A percentile compares a stretch with the other conserved stretches of the same genome.
phyloP scores from a whole-genome alignment of 1,284 basidiomycete genomes.

The Coniferiporia sulphurascens region DNA sequence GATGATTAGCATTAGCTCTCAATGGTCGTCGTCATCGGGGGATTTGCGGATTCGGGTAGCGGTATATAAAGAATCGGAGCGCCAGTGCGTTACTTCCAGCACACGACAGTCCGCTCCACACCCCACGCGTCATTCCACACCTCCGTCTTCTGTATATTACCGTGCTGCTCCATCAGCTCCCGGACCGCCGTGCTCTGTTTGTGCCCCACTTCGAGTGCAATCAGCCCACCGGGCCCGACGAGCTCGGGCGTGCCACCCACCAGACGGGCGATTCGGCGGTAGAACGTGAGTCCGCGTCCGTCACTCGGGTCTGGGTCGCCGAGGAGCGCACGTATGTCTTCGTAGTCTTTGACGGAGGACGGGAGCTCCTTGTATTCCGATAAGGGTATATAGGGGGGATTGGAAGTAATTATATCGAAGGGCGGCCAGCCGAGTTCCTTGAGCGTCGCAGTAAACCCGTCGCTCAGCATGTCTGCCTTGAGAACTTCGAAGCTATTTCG shows the following conservation, averaged over 20 bases:
- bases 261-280: conserved; percentile 64
- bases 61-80: too few relatives aligned
- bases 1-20: conserved; percentile 1
- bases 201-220: conserved; percentile 80
- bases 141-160: conserved; percentile 43
- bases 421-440: conserved; percentile 31
- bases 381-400: conserved; percentile 88
- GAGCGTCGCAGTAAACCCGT: conserved; percentile 32
- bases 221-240: conserved; percentile 42
- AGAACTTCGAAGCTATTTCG: conserved; percentile 45
- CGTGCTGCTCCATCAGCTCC: conserved; percentile 46
- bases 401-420: conserved; percentile 81
- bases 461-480: conserved; percentile 44
- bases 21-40: neutral
- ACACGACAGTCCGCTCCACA: conserved; percentile 59
- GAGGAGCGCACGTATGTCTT: conserved; percentile 77
- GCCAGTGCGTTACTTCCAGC: conserved; percentile 24
- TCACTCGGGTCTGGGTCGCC: conserved; percentile 49
- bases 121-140: conserved; percentile 79
- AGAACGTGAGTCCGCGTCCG: conserved; percentile 68
- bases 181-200: conserved; percentile 64
- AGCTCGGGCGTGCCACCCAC: conserved; percentile 42
- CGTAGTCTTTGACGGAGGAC: conserved; percentile 66
- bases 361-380: conserved; percentile 62
- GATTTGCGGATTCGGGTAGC: too few relatives aligned